Evolutionary conservation across 768 basidiomycete species (phyloP), one percentile per base, ranked within the genome.

Genomic region (Coprinellus micaceus): DNA sequence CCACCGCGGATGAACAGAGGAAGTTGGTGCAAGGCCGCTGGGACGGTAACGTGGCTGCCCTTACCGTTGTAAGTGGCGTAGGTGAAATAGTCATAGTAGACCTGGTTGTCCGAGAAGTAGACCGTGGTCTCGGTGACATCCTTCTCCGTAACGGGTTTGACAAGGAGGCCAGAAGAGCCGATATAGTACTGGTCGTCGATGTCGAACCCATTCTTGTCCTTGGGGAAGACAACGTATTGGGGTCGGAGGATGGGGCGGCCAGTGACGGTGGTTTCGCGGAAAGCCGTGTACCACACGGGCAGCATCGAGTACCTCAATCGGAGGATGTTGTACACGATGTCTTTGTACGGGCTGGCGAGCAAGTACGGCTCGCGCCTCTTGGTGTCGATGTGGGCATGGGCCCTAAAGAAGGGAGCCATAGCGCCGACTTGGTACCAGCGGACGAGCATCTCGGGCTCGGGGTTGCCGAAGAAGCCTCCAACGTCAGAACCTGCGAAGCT

Each of bases 381-480:
- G 26, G 95, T 95, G 68, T 99, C 96, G 64, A 98, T 87, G 69
- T 98, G 96, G 11, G 95, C 96, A 70, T 99, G 97, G 1, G 96
- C 97, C 57, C 97, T 84, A 87, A 98, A 95, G 84, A 99, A 99
- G 5, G 97, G 96, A 52, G 87, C 86, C 72, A 98, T 96, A 1
- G 85, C 83, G 24, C 97, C 97, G 49, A 96, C 90, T 74, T 91
- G 93, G 63, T 99, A 98, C 95, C 96, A 99, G 47, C 97, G 81
- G 9, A 94, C 87, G 30, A 99, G 84, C 85, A 98, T 93, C 66
- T 98, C 97, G 0, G 89, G 81, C 44, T 88, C 85, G 0, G 97
- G 95, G 70, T 98, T 95, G 17, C 96, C 95, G 66, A 98, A 98
- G 86, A 98, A 99, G 15, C 97, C 97, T 19, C 97, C 96, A 52